These are phyloP conservation scores for Niebla homalea DNA, from an alignment of 495 filamentous ascomycete species.

Conservation along the genomic window DNA sequence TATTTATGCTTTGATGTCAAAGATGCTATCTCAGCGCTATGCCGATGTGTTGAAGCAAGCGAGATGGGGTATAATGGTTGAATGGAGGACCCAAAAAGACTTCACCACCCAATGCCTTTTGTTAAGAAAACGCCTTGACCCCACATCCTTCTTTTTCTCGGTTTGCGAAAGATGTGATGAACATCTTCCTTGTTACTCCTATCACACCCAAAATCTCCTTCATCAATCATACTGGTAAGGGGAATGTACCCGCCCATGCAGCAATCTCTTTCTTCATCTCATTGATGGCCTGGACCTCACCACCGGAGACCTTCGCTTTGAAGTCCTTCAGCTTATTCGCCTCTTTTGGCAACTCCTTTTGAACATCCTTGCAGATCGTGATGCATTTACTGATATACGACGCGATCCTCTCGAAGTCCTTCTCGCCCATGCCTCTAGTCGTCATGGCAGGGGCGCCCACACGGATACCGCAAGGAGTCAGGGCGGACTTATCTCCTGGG, in stretches of 20 bases:
- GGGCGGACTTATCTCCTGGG: constrained; percentile 93
- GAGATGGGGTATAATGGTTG: too few species aligned
- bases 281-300: constrained; percentile 64
- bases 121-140: too few species aligned
- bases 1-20: too few species aligned
- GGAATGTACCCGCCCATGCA: constrained; percentile 80
- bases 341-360: constrained; percentile 77
- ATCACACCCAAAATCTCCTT: background rate
- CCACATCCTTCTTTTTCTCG: too few species aligned
- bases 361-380: constrained; percentile 71
- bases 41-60: too few species aligned
- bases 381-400: constrained; percentile 76
- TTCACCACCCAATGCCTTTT: too few species aligned
- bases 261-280: constrained; percentile 80
- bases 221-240: constrained; percentile 57
- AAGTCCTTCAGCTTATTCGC: constrained; percentile 99
- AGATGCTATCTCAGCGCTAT: too few species aligned
- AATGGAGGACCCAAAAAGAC: too few species aligned
- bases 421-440: constrained; percentile 79
- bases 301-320: constrained; percentile 74
- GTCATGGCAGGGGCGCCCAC: constrained; percentile 98
- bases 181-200: constrained; percentile 5
- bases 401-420: constrained; percentile 85
- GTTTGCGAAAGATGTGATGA: constrained; percentile 13
- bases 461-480: constrained; percentile 88